Evolutionary conservation across 805 yeast species (phyloP), one percentile per base, ranked within the genome.

Genomic region (Nakazawaea ishiwadae): DNA sequence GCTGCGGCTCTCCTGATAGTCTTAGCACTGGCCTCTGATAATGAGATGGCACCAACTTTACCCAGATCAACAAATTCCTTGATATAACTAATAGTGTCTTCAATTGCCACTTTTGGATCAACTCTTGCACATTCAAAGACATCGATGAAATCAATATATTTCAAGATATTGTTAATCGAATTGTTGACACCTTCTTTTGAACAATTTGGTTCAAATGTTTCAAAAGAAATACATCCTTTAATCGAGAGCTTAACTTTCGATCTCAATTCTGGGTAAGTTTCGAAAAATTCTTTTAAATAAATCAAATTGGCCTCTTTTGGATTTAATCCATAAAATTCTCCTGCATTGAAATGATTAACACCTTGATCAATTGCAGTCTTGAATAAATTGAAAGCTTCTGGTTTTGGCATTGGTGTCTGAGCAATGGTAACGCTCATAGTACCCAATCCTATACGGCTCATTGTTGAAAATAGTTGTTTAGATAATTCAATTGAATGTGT

Each of bases 371-470:
- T 56, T 20, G 83, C 81, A 27, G 66, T 62, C 43, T 75, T 69
- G 56, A 88, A 65, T 2, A 75, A 62, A 9, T 63, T 74, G 45
- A 78, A 66, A 2, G 84, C 79, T 40, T 68, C 65, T 15, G 71
- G 77, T 39, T 69, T 58, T 6, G 82, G 71, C 26, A 73, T 59
- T 26, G 86, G 87, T 0, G 52, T 56, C 0, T 81, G 74, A 30
- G 71, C 69, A 86, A 85, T 78, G 1, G 96, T 84, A 57, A 85
- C 68, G 42, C 83, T 75, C 96, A 89, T 86, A 48, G 87, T 70
- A 34, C 96, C 96, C 50, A 74, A 78, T 33, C 96, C 96, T 42
- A 65, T 63, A 21, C 14, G 8, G n/a, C 31, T 28, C 31, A 28
- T 28, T 28, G 4, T 5, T 28, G 3, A 9, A 28, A 12, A 9